Percentiles rank a stretch among this genome's conserved stretches.
These are phyloP conservation scores for Kazachstania sp. DNA, from an alignment of 1,139 yeast genomes.

Conservation along the genomic window DNA sequence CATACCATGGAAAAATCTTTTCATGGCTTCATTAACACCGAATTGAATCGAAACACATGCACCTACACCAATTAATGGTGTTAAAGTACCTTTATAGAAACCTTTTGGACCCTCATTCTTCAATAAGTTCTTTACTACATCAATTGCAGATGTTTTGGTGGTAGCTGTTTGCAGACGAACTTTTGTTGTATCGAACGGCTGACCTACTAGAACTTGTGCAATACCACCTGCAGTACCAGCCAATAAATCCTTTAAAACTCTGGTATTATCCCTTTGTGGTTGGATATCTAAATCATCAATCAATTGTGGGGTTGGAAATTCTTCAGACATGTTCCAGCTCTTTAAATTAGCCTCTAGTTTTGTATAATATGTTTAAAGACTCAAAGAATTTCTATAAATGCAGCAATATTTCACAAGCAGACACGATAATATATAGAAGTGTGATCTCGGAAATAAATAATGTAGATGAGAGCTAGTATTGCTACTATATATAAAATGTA, in stretches of 20 bases:
- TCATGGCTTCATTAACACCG: constrained; percentile 91
- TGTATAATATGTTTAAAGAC: too few relatives aligned
- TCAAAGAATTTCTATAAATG: too few relatives aligned
- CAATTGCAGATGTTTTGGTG: constrained; percentile 59
- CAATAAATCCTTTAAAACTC: constrained; percentile 70
- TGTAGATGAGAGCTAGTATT: too few relatives aligned
- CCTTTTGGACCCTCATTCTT: constrained; percentile 71
- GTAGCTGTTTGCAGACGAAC: constrained; percentile 84
- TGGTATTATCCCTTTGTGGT: constrained; percentile 23
- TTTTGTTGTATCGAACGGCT: constrained; percentile 91
- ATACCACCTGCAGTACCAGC: constrained; percentile 94
- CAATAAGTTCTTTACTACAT: constrained; percentile 62
- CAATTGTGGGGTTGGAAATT: constrained; percentile 26
- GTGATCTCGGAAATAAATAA: too few relatives aligned
- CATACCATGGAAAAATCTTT: constrained; percentile 44
- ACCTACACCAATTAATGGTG: constrained; percentile 87
- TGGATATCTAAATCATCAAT: constrained; percentile 26
- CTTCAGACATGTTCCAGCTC: constrained; percentile 27
- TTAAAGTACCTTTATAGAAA: constrained; percentile 81
- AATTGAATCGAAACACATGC: constrained; percentile 84
- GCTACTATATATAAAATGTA: too few relatives aligned
- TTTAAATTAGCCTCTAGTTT: not conserved
- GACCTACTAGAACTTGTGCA: constrained; percentile 94
- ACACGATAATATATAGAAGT: too few relatives aligned
- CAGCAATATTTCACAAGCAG: too few relatives aligned